Base-by-base conservation (phyloP, 768 basidiomycete species). In the Pulveroboletus sp. region DNA sequence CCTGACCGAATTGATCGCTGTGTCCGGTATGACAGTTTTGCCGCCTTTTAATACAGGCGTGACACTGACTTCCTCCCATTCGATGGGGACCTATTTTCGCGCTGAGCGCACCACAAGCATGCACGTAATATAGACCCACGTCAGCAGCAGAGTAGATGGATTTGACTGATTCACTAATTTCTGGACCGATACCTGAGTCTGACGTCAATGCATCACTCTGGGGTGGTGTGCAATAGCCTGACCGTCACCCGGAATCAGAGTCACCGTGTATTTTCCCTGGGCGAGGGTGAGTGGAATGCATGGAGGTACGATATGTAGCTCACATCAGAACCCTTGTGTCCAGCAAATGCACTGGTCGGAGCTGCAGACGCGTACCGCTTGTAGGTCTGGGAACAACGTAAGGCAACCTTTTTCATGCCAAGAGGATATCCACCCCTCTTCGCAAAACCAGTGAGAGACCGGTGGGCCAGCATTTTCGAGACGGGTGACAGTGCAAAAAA, bases 51-150 rank as follows among this genome's bases (percentile, higher is more conserved):
- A 74, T 46, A 95, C 81, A 12, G 96, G 96, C 7, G 91, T 87
- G 41, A 99, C 96, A 66, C 86, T 89, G 69, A 97, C 95, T 73
- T 98, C 96, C 70, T 99, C 96, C 96, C 96, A 99, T 72, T 92
- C 80, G 62, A 99, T 96, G 38, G 96, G 96, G 22, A 96, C 95
- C 93, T 95, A 51, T 29, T 29, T 45, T 43, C 12, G 40, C 20
- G n/a, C 23, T 67, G 42, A 60, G 55, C 17, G 40, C 19, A 42
- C 5, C 51, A 37, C 30, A n/a, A 17, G 44, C 29, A 47, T 19
- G 34, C 40, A 54, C 26, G 19, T 43, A 46, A 55, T 20, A 22
- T 23, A 29, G 34, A 60, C 71, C 44, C 62, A 92, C 93, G 46
- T 87, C 79, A 56, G 96, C 95, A 56, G 89, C 87, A 31, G 76